A percentile compares a stretch with the other conserved stretches of the same genome.
phyloP scores from a whole-genome alignment of 1,139 yeast species.

The Suhomyces atakaporum region DNA sequence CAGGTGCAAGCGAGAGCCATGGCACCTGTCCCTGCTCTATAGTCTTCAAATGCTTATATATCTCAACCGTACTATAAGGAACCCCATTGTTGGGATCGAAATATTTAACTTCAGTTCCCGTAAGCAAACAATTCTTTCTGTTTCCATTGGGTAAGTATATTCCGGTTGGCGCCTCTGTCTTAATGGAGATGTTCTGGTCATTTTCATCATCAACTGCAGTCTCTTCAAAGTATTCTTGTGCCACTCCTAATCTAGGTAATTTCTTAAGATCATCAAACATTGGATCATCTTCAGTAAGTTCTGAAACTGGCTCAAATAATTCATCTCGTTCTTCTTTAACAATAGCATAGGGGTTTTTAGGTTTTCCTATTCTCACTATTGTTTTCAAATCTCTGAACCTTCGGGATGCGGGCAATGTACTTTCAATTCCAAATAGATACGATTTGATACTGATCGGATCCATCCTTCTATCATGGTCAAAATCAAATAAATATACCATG shows the following conservation, averaged over 20 bases:
- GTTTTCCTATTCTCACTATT: constrained; percentile 49
- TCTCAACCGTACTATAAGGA: constrained; percentile 82
- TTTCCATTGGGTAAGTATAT: constrained; percentile 70
- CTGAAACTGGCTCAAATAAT: constrained; percentile 35
- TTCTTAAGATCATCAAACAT: constrained; percentile 54
- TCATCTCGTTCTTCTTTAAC: constrained; percentile 41
- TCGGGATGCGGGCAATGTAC: constrained; percentile 52
- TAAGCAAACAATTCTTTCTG: constrained; percentile 70
- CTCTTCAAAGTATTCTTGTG: constrained; percentile 50
- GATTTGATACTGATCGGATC: constrained; percentile 35
- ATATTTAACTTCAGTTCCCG: constrained; percentile 79
- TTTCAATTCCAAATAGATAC: constrained; percentile 61
- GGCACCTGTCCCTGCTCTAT: constrained; percentile 65
- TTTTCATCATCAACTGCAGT: constrained; percentile 42
- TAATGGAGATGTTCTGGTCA: constrained; percentile 48
- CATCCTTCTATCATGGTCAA: constrained; percentile 31
- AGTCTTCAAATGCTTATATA: constrained; percentile 68
- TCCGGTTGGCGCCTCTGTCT: constrained; percentile 74
- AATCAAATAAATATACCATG: constrained; percentile 49
- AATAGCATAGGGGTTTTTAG: constrained; percentile 43
- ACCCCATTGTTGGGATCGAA: constrained; percentile 86
- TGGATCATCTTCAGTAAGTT: constrained; percentile 39
- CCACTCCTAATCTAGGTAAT: constrained; percentile 67
- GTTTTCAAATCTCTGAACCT: constrained; percentile 59
- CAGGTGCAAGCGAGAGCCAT: constrained; percentile 59